A percentile compares a stretch with the other conserved stretches of the same genome.
These are phyloP conservation scores for Sabuloglossum arenarium DNA, from an alignment of 495 filamentous ascomycete genomes.

Conservation along the genomic window DNA sequence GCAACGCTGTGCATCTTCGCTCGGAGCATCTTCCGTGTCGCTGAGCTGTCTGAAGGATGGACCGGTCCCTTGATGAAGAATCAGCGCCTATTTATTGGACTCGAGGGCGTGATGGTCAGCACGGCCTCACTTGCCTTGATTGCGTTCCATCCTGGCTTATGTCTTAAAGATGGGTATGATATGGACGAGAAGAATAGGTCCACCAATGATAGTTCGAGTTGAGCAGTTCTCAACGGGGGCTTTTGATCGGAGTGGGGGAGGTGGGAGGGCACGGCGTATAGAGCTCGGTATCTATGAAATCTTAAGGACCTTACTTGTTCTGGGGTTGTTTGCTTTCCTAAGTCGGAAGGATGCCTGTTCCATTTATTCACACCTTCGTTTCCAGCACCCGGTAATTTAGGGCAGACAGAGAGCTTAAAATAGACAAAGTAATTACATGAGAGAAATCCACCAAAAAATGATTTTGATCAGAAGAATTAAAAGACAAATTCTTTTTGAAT, in stretches of 20 bases:
- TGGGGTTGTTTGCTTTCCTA: no score
- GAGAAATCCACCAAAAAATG: no score
- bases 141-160: not conserved
- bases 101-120: constrained; percentile 30
- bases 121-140: not conserved
- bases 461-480: no score
- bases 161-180: not conserved
- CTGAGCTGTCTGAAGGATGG: constrained; percentile 44
- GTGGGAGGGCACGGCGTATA: not conserved
- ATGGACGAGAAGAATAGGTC: not conserved
- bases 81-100: constrained; percentile 41
- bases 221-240: not conserved
- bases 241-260: not conserved
- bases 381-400: no score
- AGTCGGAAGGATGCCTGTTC: no score
- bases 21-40: constrained; percentile 40
- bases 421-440: no score
- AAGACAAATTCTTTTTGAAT: no score
- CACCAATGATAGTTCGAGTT: not conserved
- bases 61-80: constrained; percentile 32
- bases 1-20: constrained; percentile 39
- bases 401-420: no score
- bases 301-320: no score
- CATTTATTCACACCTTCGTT: no score
- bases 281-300: no score